Percentiles rank a stretch among this genome's conserved stretches.
These are phyloP conservation scores for Plasmodium vivax DNA, from an alignment of 169 alveolate species.

Conservation along the genomic window DNA sequence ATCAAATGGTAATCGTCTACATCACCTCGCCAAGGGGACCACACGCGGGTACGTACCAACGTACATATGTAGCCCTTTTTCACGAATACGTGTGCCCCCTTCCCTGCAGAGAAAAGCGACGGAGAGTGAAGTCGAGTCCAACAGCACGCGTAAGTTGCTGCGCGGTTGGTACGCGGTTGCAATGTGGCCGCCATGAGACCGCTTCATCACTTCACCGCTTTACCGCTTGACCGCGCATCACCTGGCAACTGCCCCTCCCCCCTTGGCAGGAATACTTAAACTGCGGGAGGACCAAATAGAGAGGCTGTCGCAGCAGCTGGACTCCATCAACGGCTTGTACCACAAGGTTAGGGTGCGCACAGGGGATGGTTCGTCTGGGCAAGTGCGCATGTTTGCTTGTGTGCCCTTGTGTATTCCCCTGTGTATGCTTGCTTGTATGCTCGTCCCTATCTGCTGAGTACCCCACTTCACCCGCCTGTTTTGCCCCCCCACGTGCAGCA, in stretches of 20 bases:
- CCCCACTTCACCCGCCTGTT: background rate
- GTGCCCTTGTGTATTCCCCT: background rate
- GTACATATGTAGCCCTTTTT: background rate
- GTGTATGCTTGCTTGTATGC: background rate
- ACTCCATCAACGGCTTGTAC: conserved; percentile 32
- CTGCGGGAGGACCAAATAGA: conserved; percentile 62
- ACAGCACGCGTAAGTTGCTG: conserved; percentile 17
- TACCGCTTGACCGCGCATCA: background rate
- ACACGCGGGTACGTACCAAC: background rate
- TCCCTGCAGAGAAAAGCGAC: background rate
- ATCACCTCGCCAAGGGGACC: background rate
- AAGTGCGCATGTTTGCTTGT: too few relatives aligned
- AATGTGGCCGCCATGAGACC: background rate
- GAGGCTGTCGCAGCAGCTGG: conserved; percentile 48
- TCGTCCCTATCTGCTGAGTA: too few relatives aligned
- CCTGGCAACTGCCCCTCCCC: background rate
- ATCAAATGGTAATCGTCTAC: conserved; percentile 6
- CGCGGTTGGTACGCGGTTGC: background rate
- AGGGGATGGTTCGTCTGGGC: background rate
- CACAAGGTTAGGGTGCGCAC: conserved; percentile 10
- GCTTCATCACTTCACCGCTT: background rate
- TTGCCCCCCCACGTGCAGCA: background rate
- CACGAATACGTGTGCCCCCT: background rate
- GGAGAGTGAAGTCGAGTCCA: conserved; percentile 4
- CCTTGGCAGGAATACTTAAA: conserved; percentile 24